Conservation (phyloP, 1,284 basidiomycete species). For the Ustilago hordei region DNA sequence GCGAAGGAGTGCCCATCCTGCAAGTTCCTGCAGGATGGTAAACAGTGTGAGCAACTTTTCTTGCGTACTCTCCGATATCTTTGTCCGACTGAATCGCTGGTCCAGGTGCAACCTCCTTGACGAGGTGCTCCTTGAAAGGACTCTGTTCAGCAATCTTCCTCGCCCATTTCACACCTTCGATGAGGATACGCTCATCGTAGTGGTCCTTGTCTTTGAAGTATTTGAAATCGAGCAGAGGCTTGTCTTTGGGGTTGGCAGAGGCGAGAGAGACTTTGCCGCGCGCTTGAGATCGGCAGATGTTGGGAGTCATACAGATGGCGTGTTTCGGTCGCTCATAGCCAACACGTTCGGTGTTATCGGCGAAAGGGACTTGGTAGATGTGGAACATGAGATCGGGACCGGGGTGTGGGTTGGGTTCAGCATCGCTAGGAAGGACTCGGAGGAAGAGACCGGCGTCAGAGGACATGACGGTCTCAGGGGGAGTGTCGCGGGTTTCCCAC, state of each 20-base stretch:
- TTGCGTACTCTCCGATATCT: constrained; percentile 65
- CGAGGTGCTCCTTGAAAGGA: constrained; percentile 70
- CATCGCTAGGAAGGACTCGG: constrained; percentile 54
- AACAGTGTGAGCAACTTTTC: constrained; percentile 69
- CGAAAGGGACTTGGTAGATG: constrained; percentile 68
- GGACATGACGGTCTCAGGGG: constrained; percentile 69
- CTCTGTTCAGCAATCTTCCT: constrained; percentile 71
- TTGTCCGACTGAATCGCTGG: constrained; percentile 66
- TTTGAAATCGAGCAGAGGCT: constrained; percentile 73
- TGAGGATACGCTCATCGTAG: constrained; percentile 72
- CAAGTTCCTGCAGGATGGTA: constrained; percentile 70
- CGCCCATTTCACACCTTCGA: constrained; percentile 74
- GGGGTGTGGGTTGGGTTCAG: constrained; percentile 60
- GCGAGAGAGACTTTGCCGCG: constrained; percentile 69
- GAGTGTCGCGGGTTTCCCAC: constrained; percentile 68
- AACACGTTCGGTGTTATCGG: constrained; percentile 67
- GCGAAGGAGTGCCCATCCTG: constrained; percentile 66
- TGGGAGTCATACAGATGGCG: constrained; percentile 71
- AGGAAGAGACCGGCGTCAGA: constrained; percentile 69
- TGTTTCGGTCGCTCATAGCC: constrained; percentile 68
- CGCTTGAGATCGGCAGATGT: constrained; percentile 71
- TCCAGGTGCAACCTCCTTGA: constrained; percentile 71
- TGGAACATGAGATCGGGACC: constrained; percentile 70
- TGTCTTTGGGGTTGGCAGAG: constrained; percentile 70
- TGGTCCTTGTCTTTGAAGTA: constrained; percentile 72